Base-by-base conservation (phyloP, 768 basidiomycete genomes). In the Trametes cinnabarina region DNA sequence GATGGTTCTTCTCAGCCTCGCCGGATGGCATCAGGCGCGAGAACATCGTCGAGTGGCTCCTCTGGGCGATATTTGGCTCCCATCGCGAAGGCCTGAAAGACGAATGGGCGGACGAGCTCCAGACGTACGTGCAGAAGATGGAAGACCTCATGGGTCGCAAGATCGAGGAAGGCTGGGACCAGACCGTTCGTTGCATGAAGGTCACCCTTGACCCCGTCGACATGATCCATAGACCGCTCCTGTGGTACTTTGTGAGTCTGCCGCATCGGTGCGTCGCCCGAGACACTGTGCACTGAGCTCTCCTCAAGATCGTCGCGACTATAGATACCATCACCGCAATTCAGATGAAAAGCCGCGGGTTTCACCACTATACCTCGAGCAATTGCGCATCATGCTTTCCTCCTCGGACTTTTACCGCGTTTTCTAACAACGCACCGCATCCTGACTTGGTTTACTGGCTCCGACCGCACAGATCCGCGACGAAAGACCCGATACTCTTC, bases 1-100 rank as follows among this genome's bases (percentile, higher is more conserved):
- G 80, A 25, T 88, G 86, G 84, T 87, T 87, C 68, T 67, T 76
- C 7, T 72, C 71, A 4, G 47, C 70, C 1, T 50, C 69, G 25
- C 44, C 63, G 7, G 22, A 44, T 41, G 62, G 46, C 9, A 65
- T 82, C 50, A 75, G 72, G 48, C 76, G 76, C 19, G 75, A 79
- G 17, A 85, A 87, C 58, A 69, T 80, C 39, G 46, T 73, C 5
- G 82, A 85, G 44, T 88, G 85, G 86, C 66, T 87, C n/a, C 72
- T 83, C 6, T 88, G 85, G 85, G 81, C 83, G 0, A 58, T 87
- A 22, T 87, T 86, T 65, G 78, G 78, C 1, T 68, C 74, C 3
- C 70, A 76, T 5, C 65, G 69, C 26, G 65, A 71, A 4, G 65
- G 71, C 10, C 44, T 61, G 4, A 51, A 61, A 20, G 58, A 72